Evolutionary conservation across 257 asterid species (phyloP), one percentile per base, ranked within the genome.

Genomic region (Datura wrightii): DNA sequence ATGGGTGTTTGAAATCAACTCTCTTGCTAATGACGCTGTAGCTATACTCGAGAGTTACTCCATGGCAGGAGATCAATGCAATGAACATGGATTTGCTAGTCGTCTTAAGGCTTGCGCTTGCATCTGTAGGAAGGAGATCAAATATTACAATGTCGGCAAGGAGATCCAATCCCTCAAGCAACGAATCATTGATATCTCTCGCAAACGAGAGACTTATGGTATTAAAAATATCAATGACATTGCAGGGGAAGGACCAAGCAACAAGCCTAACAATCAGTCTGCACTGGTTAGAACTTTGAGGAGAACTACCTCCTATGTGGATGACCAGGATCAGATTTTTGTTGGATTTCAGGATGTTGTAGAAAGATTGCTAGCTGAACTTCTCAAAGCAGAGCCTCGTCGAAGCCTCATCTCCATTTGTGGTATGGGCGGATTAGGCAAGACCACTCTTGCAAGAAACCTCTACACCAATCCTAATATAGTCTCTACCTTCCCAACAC

Each of bases 391-490:
- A 7, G 86, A 76, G 55, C 69, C 79, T 55, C 24, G 66, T 0
- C 86, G 58, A 31, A 70, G 37, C 0, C 83, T 46, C 15, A 70
- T 83, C n/a, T 83, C 86, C 8, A 76, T 83, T 72, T 59, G 54
- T 44, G 86, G 83, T 5, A 83, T 83, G 86, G 86, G 86, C 6
- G 83, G 86, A 0, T 83, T 72, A 19, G 86, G 82, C 52, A 83
- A 70, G 63, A 83, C 69, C 11, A 83, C 80, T 24, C 69, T 83
- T 37, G 56, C 53, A 1, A 67, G 39, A 37, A 82, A 82, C 36
- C 79, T 69, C 13, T 82, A 82, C 63, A 54, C 9, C 9, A 46
- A n/a, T 65, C 53, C 19, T 8, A 14, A 10, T 8, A 5, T 66
- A 13, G 39, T 50, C 48, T 18, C 8, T n/a, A 6, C 18, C 58